A percentile compares a stretch with the other conserved stretches of the same genome.
phyloP scores from a whole-genome alignment of 495 filamentous ascomycete species.

The Xylaria scruposa region DNA sequence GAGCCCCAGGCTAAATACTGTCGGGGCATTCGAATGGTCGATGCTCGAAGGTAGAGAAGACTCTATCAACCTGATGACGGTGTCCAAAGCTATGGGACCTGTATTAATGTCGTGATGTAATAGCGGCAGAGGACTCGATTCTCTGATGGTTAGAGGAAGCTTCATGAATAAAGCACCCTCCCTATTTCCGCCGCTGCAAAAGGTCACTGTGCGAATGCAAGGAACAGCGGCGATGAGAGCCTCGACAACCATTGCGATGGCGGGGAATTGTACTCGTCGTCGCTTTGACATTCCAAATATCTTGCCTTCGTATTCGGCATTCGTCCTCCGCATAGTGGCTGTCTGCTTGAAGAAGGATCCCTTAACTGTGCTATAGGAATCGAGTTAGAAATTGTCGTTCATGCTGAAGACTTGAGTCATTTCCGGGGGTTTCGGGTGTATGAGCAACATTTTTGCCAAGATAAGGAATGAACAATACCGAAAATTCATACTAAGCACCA shows the following conservation, averaged over 20 bases:
- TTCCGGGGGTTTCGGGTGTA: not conserved
- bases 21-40: conserved; percentile 57
- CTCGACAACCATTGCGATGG: conserved; percentile 79
- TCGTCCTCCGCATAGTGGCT: conserved; percentile 61
- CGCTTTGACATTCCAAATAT: conserved; percentile 87
- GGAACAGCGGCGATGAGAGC: conserved; percentile 73
- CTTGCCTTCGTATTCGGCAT: conserved; percentile 58
- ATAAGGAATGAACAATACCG: not conserved
- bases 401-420: not conserved
- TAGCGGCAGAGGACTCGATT: conserved; percentile 66
- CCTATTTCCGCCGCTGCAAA: conserved; percentile 85
- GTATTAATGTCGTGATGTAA: conserved; percentile 53
- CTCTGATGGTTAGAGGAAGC: conserved; percentile 62
- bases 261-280: conserved; percentile 79
- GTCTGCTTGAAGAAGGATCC: conserved; percentile 68
- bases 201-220: conserved; percentile 72
- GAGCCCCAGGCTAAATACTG: conserved; percentile 49
- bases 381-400: not conserved
- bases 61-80: conserved; percentile 55
- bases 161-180: conserved; percentile 80
- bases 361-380: conserved; percentile 49
- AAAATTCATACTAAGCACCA: conserved; percentile 66
- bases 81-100: conserved; percentile 48
- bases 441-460: not conserved
- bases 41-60: conserved; percentile 60